These are phyloP conservation scores for Penicillium sclerotiorum DNA, from an alignment of 2,329 filamentous ascomycete species.

Conservation along the genomic window DNA sequence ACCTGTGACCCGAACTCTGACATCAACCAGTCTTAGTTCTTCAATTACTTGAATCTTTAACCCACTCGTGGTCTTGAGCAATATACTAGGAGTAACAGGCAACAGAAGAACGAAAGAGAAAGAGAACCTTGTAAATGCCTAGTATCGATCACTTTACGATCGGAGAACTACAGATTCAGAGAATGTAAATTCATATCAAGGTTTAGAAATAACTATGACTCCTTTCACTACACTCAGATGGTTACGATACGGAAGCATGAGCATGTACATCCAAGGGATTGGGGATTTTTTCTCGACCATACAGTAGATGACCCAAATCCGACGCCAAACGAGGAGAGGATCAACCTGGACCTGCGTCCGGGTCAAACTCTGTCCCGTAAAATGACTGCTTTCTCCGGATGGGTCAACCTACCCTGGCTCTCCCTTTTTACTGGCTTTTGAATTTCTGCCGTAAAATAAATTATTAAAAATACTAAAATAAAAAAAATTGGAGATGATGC, in stretches of 20 bases:
- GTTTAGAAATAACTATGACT: too few species aligned
- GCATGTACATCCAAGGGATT: too few species aligned
- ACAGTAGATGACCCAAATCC: constrained; percentile 33
- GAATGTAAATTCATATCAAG: too few species aligned
- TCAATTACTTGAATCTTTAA: neutral
- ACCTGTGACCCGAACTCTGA: constrained; percentile 38
- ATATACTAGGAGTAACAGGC: too few species aligned
- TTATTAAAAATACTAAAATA: neutral
- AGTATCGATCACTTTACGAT: too few species aligned
- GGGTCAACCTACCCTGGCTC: constrained; percentile 34
- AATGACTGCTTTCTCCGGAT: constrained; percentile 35
- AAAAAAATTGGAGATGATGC: constrained; percentile 34
- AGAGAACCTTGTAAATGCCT: too few species aligned
- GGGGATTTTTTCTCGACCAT: constrained; percentile 19
- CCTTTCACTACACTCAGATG: too few species aligned
- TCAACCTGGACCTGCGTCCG: constrained; percentile 44
- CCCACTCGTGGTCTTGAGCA: too few species aligned
- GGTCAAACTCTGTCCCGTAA: constrained; percentile 40
- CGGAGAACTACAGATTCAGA: too few species aligned
- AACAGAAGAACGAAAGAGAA: too few species aligned
- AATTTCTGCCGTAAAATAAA: constrained; percentile 27
- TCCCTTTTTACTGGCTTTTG: constrained; percentile 26
- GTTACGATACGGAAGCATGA: too few species aligned
- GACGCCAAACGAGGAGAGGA: constrained; percentile 42
- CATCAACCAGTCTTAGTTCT: constrained; percentile 37